Evolutionary conservation across 306 rosid species (phyloP).

Genomic region (Trifolium pratense): DNA sequence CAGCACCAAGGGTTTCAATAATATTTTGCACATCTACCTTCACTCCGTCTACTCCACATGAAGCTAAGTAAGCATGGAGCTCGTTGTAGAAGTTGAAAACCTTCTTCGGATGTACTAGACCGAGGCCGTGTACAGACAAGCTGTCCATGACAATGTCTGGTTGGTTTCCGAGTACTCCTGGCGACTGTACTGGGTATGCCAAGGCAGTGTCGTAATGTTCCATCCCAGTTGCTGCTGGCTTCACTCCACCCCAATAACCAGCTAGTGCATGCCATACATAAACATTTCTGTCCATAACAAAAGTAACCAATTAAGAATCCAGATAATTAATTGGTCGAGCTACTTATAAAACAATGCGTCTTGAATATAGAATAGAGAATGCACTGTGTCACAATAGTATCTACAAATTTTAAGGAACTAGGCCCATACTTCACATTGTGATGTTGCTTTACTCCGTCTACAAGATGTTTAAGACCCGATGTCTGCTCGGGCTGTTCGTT

Average conservation of each 20-base stretch:
- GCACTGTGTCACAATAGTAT: not conserved
- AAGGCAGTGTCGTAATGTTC: constrained; percentile 85
- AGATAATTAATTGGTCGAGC: not conserved
- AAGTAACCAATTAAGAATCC: constrained; percentile 10
- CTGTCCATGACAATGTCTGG: constrained; percentile 96
- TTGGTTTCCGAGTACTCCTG: constrained; percentile 87
- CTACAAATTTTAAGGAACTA: constrained; percentile 6
- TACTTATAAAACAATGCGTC: constrained; percentile 7
- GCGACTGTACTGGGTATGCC: constrained; percentile 89
- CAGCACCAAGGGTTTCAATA: constrained; percentile 92
- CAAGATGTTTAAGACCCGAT: constrained; percentile 84
- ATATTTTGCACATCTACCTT: constrained; percentile 98
- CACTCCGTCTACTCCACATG: constrained; percentile 96
- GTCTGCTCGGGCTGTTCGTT: constrained; percentile 42
- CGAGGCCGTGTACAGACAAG: constrained; percentile 85
- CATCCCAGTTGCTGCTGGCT: constrained; percentile 88
- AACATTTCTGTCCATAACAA: constrained; percentile 58
- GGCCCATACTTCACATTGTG: constrained; percentile 80
- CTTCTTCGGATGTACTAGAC: constrained; percentile 90
- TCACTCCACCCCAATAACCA: constrained; percentile 99
- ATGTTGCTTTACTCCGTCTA: constrained; percentile 77
- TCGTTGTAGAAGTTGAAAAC: constrained; percentile 91
- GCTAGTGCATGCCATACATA: constrained; percentile 98
- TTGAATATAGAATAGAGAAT: not conserved
- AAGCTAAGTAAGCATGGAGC: constrained; percentile 90